Conservation (phyloP, 2,329 filamentous ascomycete genomes). For the Aspergillus sp. region DNA sequence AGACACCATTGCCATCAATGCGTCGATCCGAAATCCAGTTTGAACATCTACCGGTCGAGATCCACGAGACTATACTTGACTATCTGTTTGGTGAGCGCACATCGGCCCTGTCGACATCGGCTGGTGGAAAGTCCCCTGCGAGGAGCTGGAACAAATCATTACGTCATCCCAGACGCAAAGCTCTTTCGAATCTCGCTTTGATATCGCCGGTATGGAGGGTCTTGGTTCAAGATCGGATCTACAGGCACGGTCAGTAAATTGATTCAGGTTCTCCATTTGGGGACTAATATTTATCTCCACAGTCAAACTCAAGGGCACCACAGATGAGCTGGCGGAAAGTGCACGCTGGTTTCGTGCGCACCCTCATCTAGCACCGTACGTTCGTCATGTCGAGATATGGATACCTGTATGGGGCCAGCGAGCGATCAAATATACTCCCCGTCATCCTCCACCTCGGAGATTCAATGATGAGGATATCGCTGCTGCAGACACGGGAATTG, state of each 20-base stretch:
- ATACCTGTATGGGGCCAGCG: constrained; percentile 72
- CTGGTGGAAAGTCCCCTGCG: constrained; percentile 56
- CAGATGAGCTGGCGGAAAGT: constrained; percentile 64
- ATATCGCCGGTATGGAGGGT: constrained; percentile 65
- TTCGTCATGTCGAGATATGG: constrained; percentile 77
- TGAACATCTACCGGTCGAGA: constrained; percentile 65
- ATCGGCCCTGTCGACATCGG: constrained; percentile 63
- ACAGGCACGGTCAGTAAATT: constrained; percentile 61
- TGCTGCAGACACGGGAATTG: constrained; percentile 27
- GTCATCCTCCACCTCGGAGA: constrained; percentile 31
- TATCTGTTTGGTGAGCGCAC: constrained; percentile 71
- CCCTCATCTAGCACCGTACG: constrained; percentile 64
- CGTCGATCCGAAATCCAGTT: constrained; percentile 30
- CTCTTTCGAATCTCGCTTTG: constrained; percentile 68
- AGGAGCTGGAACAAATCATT: constrained; percentile 68
- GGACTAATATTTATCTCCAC: background rate
- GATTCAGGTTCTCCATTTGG: background rate
- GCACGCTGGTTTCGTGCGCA: constrained; percentile 64
- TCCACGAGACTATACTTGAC: constrained; percentile 73
- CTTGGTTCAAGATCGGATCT: constrained; percentile 72
- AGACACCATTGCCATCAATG: constrained; percentile 14
- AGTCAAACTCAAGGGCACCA: constrained; percentile 74
- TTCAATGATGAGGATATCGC: constrained; percentile 28
- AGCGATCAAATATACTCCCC: constrained; percentile 51
- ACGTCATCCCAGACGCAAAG: constrained; percentile 68